phyloP scores from a whole-genome alignment of 2,329 filamentous ascomycete species.

The Botrytis porri region DNA sequence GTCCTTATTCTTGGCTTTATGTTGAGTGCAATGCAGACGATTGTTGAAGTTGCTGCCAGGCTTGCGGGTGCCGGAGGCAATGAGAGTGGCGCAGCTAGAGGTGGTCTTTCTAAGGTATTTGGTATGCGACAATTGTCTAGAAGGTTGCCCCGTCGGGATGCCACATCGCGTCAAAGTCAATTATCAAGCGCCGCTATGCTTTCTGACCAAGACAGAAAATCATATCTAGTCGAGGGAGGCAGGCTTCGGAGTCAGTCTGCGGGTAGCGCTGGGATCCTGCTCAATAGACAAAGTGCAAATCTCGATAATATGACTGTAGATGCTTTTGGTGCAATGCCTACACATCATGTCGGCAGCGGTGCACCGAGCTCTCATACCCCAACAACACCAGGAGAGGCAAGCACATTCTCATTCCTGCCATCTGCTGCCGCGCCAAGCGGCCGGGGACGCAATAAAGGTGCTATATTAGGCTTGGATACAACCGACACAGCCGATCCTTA shows the following conservation, averaged over 20 bases:
- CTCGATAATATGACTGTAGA: conserved; percentile 51
- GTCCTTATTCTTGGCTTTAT: conserved; percentile 91
- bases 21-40: conserved; percentile 83
- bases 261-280: conserved; percentile 57
- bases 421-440: conserved; percentile 40
- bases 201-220: conserved; percentile 63
- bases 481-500: conserved; percentile 70
- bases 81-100: conserved; percentile 67
- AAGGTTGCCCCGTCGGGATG: conserved; percentile 61
- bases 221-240: conserved; percentile 50
- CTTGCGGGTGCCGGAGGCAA: conserved; percentile 80
- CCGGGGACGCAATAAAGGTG: conserved; percentile 34
- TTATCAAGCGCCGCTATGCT: conserved; percentile 81
- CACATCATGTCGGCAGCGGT: conserved; percentile 43
- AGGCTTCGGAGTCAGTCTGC: conserved; percentile 60
- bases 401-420: conserved; percentile 68
- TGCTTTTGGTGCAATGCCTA: conserved; percentile 41
- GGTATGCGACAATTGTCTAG: conserved; percentile 85
- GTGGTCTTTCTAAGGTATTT: conserved; percentile 85
- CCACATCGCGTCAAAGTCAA: conserved; percentile 72
- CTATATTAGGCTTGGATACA: conserved; percentile 47
- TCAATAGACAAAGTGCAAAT: conserved; percentile 53
- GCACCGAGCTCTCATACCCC: conserved; percentile 65
- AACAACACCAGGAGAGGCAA: conserved; percentile 69
- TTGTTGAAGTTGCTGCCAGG: conserved; percentile 83